Percentiles rank a stretch among this genome's conserved stretches.
Conservation (phyloP, 306 rosid species). For the Morella rubra region DNA sequence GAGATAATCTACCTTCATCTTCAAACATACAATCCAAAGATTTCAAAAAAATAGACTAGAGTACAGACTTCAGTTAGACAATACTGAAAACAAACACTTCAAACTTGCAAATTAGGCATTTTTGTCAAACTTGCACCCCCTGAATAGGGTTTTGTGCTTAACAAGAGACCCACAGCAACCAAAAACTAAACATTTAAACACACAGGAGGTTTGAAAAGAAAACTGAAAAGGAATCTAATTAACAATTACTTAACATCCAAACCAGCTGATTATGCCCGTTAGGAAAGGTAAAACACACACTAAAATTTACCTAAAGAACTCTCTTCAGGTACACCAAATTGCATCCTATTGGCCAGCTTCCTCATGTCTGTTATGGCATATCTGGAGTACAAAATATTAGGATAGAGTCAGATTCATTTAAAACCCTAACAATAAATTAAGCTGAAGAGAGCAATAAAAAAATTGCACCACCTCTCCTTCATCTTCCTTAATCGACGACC, state of each 20-base stretch:
- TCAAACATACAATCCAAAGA: neutral
- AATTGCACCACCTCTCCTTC: constrained; percentile 67
- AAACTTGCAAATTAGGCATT: neutral
- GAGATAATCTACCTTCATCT: neutral
- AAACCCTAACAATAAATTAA: constrained; percentile 2
- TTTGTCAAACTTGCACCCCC: neutral
- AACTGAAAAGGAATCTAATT: neutral
- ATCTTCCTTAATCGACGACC: constrained; percentile 87
- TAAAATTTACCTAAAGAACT: constrained; percentile 75
- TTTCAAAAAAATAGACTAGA: neutral
- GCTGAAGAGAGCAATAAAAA: neutral
- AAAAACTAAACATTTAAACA: neutral
- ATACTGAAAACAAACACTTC: neutral
- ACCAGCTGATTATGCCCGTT: neutral
- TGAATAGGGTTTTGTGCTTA: neutral
- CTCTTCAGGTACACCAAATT: constrained; percentile 94
- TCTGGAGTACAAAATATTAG: constrained; percentile 43
- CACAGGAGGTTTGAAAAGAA: neutral
- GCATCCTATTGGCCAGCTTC: constrained; percentile 94
- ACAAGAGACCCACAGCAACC: neutral
- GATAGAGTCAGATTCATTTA: neutral
- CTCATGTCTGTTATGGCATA: constrained; percentile 91
- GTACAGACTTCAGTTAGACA: neutral
- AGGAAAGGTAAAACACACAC: neutral
- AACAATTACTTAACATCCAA: constrained; percentile 4